Evolutionary conservation across 2,329 filamentous ascomycete species (phyloP).

Genomic region (Calonectria pseudoreteaudii): DNA sequence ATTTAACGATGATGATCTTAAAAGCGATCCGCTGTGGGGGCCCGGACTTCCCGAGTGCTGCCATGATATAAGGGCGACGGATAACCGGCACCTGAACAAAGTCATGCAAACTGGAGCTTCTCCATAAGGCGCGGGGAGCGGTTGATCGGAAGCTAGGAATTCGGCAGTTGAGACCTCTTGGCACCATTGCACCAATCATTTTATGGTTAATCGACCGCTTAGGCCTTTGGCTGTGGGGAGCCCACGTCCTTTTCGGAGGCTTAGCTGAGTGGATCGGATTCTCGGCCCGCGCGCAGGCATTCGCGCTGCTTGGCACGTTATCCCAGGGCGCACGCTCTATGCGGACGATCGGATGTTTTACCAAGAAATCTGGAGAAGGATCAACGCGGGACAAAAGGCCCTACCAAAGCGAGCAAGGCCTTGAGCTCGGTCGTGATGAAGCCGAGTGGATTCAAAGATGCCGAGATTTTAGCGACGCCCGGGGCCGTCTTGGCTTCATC

Average conservation of each 20-base stretch:
- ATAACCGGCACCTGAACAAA: background rate
- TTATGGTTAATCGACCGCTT: background rate
- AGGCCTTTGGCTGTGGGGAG: conserved; percentile 5
- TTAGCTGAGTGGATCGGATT: background rate
- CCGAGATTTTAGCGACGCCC: background rate
- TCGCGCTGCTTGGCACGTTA: background rate
- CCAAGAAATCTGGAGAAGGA: background rate
- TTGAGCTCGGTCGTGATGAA: background rate
- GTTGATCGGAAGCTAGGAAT: background rate
- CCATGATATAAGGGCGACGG: background rate
- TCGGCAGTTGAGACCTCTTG: conserved; percentile 6
- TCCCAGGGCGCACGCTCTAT: background rate
- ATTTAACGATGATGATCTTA: background rate
- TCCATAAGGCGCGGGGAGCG: background rate
- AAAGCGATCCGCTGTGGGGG: background rate
- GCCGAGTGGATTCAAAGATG: background rate
- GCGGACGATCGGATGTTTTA: background rate
- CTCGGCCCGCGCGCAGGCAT: background rate
- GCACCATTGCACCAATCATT: conserved; percentile 1
- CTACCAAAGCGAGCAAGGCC: background rate
- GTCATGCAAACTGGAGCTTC: background rate
- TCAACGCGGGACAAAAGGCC: conserved; percentile 1
- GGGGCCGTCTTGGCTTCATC: background rate
- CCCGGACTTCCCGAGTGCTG: background rate
- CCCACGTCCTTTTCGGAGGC: conserved; percentile 5